Evolutionary conservation across 371 early-diverging fungal species (phyloP).

Genomic region (Apophysomyces trapeziformis): DNA sequence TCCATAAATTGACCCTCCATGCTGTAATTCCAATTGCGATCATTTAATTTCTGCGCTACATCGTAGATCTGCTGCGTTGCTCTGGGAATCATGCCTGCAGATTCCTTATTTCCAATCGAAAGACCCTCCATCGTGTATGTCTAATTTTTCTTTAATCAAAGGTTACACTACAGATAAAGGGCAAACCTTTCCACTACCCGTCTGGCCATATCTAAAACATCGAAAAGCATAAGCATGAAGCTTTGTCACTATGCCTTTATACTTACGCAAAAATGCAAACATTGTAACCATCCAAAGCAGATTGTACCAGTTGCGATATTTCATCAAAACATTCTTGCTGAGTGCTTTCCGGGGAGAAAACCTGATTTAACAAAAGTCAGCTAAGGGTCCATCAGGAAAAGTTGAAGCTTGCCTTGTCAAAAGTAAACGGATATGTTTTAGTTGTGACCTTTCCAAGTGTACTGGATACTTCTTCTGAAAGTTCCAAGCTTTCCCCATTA

Average conservation of each 20-base stretch:
- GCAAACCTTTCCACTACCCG: slow-evolving; percentile 93
- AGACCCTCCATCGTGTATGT: slow-evolving; percentile 87
- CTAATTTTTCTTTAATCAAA: slow-evolving; percentile 14
- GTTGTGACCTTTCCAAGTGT: slow-evolving; percentile 43
- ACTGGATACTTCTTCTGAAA: slow-evolving; percentile 44
- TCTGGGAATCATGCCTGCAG: slow-evolving; percentile 88
- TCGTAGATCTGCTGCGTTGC: slow-evolving; percentile 88
- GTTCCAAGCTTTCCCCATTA: slow-evolving; percentile 57
- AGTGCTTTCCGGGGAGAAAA: slow-evolving; percentile 73
- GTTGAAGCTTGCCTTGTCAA: slow-evolving; percentile 61
- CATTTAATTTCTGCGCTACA: slow-evolving; percentile 69
- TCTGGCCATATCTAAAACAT: slow-evolving; percentile 89
- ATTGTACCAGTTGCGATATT: slow-evolving; percentile 93
- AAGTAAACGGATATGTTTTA: slow-evolving; percentile 76
- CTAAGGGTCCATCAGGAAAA: background rate
- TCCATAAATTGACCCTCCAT: slow-evolving; percentile 91
- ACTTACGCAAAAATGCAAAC: slow-evolving; percentile 95
- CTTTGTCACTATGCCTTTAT: background rate
- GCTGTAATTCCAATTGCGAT: slow-evolving; percentile 87
- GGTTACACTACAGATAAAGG: background rate
- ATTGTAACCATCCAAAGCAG: slow-evolving; percentile 96
- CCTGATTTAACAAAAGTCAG: slow-evolving; percentile 25
- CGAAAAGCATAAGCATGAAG: background rate
- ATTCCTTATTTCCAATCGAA: slow-evolving; percentile 36
- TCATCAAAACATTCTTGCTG: slow-evolving; percentile 95